Conservation (phyloP, 1,284 basidiomycete genomes). For the Boletellus sp. region DNA sequence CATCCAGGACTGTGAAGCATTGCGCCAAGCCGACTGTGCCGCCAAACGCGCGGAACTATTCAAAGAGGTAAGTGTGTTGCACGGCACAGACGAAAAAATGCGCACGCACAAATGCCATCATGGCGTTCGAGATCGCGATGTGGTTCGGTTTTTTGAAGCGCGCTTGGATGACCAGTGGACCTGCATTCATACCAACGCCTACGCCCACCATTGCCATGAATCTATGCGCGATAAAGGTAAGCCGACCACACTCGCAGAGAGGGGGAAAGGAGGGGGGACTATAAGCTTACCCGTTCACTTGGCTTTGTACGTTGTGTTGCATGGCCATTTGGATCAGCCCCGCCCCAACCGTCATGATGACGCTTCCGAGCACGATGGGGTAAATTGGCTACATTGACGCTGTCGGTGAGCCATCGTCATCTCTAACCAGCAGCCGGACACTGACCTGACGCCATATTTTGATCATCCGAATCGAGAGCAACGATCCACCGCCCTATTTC, state of each 20-base stretch:
- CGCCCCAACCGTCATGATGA: conserved; percentile 37
- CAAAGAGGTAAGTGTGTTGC: background rate
- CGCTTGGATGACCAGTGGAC: conserved; percentile 41
- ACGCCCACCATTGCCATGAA: conserved; percentile 46
- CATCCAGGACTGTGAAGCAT: conserved; percentile 45
- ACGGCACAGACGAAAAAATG: background rate
- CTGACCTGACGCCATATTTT: conserved; percentile 25
- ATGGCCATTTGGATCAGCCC: conserved; percentile 45
- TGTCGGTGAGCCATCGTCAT: background rate
- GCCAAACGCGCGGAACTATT: conserved; percentile 45
- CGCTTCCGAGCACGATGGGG: conserved; percentile 38
- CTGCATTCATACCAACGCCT: conserved; percentile 42
- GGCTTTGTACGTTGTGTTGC: conserved; percentile 31
- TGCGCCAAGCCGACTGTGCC: conserved; percentile 52
- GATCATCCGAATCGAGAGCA: conserved; percentile 24
- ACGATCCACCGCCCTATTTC: conserved; percentile 19
- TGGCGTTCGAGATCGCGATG: conserved; percentile 41
- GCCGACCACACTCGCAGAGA: background rate
- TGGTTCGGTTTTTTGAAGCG: conserved; percentile 43
- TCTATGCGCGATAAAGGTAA: conserved; percentile 22
- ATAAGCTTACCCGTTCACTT: conserved; percentile 37
- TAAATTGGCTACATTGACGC: conserved; percentile 36
- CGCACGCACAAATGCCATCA: conserved; percentile 43
- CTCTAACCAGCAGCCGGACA: background rate
- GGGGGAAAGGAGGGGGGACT: background rate